Base-by-base conservation (phyloP, 345 rosid genomes). In the Gossypium arboreum region DNA sequence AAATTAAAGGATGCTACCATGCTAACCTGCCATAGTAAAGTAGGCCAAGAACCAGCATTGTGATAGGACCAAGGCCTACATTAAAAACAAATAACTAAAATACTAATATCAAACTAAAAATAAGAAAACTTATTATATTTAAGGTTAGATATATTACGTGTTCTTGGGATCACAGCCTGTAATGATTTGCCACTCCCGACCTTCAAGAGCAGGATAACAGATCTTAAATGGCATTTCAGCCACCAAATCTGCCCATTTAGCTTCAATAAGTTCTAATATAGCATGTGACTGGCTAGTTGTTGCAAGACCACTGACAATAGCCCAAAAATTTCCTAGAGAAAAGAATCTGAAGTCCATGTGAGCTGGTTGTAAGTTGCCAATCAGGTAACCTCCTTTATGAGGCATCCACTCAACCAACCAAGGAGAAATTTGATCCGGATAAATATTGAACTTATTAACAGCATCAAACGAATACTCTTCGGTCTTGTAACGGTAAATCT, bases 321-420 rank as follows among this genome's bases (percentile, higher is more conserved):
- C 82, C 98, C 94, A 94, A 25, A 94, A 79, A 80, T 94, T 94
- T 68, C 98, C 98, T 0, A 94, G 82, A 52, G 97, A 87, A 76
- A 94, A 92, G 83, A 94, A 90, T 71, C 97, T 83, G 78, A 94
- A 94, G 79, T 94, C 98, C 97, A 94, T 94, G 51, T 92, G 98
- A 80, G 94, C 97, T 29, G 98, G 97, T 63, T 91, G 97, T 78
- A 94, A 84, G 86, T 92, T 94, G 74, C 97, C 97, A 18, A 94
- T 86, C 25, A 94, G 78, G 79, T 88, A 94, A 66, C 87, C 89
- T 44, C 92, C 87, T 81, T 80, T 83, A 73, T 91, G 88, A 22
- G 97, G 97, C 75, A 94, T 91, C 98, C 97, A 92, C 72, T 92
- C 98, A 65, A 88, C 92, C 75, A 94, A 75, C 97, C 98, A 94